Percentiles rank a stretch among this genome's conserved stretches.
Evolutionary conservation across 495 filamentous ascomycete genomes (phyloP).

Genomic region (Aspergillus indologenus): DNA sequence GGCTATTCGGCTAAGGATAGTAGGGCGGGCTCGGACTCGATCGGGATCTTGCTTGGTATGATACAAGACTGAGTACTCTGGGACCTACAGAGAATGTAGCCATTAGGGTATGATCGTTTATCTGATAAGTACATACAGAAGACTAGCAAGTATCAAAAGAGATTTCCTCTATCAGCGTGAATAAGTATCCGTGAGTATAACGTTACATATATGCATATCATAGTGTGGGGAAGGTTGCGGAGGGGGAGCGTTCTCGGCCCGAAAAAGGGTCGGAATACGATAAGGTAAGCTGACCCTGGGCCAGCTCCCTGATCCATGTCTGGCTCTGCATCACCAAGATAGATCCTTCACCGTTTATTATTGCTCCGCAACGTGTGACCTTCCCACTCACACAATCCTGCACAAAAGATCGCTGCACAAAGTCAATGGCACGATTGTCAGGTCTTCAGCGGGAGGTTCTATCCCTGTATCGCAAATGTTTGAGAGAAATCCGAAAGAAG

Average conservation of each 20-base stretch:
- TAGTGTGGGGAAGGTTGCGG: too few species aligned
- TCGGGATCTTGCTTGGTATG: background rate
- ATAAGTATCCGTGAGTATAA: too few species aligned
- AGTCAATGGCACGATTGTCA: constrained; percentile 61
- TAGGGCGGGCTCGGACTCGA: background rate
- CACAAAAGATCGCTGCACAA: background rate
- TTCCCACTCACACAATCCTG: background rate
- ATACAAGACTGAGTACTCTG: background rate
- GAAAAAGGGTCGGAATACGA: too few species aligned
- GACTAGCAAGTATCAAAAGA: too few species aligned
- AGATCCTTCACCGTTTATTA: background rate
- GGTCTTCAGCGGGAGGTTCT: constrained; percentile 92
- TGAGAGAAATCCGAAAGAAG: constrained; percentile 78
- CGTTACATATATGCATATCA: too few species aligned
- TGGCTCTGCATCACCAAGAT: background rate
- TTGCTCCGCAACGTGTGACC: background rate
- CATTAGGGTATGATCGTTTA: constrained; percentile 22
- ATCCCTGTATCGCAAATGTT: constrained; percentile 78
- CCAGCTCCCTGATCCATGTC: too few species aligned
- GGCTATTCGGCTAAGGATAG: background rate
- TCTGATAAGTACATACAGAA: too few species aligned
- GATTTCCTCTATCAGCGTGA: too few species aligned
- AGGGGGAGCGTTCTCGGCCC: too few species aligned
- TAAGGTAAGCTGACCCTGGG: too few species aligned
- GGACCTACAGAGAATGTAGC: constrained; percentile 37